Base-by-base conservation (phyloP, 1,284 basidiomycete genomes). In the Boletus semigastroideus region DNA sequence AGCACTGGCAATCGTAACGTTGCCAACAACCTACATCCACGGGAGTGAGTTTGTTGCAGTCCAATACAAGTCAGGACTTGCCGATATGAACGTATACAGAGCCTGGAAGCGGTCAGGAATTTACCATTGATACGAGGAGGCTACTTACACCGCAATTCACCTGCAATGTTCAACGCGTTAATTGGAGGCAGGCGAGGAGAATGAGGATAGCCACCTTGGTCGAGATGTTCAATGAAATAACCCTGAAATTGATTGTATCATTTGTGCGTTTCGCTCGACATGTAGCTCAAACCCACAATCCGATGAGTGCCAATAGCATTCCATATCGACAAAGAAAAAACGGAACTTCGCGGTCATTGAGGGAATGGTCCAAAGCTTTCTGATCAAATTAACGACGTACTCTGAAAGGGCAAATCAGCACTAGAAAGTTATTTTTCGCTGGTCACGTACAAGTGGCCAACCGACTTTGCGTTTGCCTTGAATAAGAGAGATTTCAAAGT, bases 291-390 rank as follows among this genome's bases (percentile, higher is more conserved):
- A 39, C 62, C 70, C 62, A 86, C 84, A 87, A 59, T 50, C 84
- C 83, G 57, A 83, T 66, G 56, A 87, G 74, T 4, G 84, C 78
- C 54, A 79, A 72, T 19, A 86, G 59, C 73, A 87, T 80, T 62
- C 81, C 83, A 65, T 87, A 87, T 54, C 86, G 80, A 62, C 80
- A 84, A 28, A 86, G 69, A 64, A 87, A 86, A 64, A 85, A 85
- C 53, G 84, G 80, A 31, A 80, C 85, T 86, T 59, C 28, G 39
- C 36, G 27, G 28, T 40, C 42, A 40, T 57, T 63, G 22, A 59
- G 54, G 20, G 17, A 3, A 25, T 34, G 25, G 14, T 34, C 19
- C 31, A 33, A n/a, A 19, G 36, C 22, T 14, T 42, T 36, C 16
- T 27, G 16, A 49, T 3, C 12, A 22, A 43, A 46, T 31, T 27